Evolutionary conservation across 2,329 filamentous ascomycete genomes (phyloP), one percentile per base, ranked within the genome.

Genomic region (Clonostachys sp.): DNA sequence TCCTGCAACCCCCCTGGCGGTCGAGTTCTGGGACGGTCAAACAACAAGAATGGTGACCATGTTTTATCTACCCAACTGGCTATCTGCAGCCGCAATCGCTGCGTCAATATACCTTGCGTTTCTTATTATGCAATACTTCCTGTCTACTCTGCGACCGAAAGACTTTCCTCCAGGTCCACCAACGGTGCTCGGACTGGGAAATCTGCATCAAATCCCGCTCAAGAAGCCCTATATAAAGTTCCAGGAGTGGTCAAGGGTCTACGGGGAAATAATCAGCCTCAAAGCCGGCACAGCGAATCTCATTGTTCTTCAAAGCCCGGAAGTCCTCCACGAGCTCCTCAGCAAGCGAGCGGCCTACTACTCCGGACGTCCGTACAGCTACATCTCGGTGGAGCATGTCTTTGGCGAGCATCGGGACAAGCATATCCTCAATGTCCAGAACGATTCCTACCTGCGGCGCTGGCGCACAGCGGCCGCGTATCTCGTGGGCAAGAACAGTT

Each of bases 311-410:
- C 58, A 58, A 30, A 61, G 53, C 18, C 56, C 56, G 1, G 50
- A 60, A 18, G 55, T 60, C n/a, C 62, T 61, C 5, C 56, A 58
- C 34, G 63, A 70, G n/a, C 53, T 71, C 10, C 56, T 69, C 16
- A 65, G 64, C 20, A 65, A 61, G 47, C 62, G 61, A 34, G 57
- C 61, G 4, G 51, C 45, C 18, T 59, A 63, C 35, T 70, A 68
- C 51, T 66, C 65, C 40, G 64, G 62, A 6, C 56, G 66, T 5
- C 58, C 65, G 4, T 44, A 52, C 43, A 51, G 53, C 46, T 45
- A 55, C 40, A 48, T 61, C 48, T 30, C 48, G 30, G 24, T 50
- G n/a, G 55, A 62, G 18, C 56, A 57, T 6, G 20, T 16, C n/a
- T 35, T 34, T 34, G 13, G 14, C 14, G 20, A 18, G 20, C 36